Evolutionary conservation across 371 early-diverging fungal species (phyloP).

Genomic region (Haplosporangium sp.): DNA sequence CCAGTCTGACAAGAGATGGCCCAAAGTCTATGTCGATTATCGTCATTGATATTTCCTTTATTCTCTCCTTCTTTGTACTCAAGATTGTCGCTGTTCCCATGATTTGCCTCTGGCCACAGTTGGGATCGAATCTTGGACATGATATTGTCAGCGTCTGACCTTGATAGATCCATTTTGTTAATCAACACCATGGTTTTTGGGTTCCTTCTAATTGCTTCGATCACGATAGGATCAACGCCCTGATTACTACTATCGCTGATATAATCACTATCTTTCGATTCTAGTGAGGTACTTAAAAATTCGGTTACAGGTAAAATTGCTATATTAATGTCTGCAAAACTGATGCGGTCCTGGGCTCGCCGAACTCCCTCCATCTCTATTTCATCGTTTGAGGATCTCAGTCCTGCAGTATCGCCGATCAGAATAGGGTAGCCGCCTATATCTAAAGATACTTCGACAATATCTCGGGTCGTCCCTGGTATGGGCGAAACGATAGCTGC

Average conservation of each 20-base stretch:
- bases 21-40: constrained; percentile 49
- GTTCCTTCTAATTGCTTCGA: constrained; percentile 58
- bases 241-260: constrained; percentile 5
- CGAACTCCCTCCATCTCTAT: constrained; percentile 83
- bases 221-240: constrained; percentile 59
- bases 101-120: constrained; percentile 20
- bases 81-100: background rate
- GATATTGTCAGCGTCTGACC: constrained; percentile 12
- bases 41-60: background rate
- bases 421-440: constrained; percentile 83
- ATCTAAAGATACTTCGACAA: constrained; percentile 79
- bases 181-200: constrained; percentile 71
- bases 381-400: constrained; percentile 71
- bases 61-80: background rate
- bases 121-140: constrained; percentile 15
- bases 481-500: constrained; percentile 86
- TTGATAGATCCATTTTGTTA: constrained; percentile 73
- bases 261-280: background rate
- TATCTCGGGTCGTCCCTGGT: constrained; percentile 87
- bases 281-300: constrained; percentile 21
- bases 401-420: constrained; percentile 84
- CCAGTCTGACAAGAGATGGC: constrained; percentile 75
- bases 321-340: constrained; percentile 42
- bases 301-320: constrained; percentile 47
- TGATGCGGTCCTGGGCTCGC: constrained; percentile 63